phyloP scores from a whole-genome alignment of 1,284 basidiomycete species.

The Naganishia sp. region DNA sequence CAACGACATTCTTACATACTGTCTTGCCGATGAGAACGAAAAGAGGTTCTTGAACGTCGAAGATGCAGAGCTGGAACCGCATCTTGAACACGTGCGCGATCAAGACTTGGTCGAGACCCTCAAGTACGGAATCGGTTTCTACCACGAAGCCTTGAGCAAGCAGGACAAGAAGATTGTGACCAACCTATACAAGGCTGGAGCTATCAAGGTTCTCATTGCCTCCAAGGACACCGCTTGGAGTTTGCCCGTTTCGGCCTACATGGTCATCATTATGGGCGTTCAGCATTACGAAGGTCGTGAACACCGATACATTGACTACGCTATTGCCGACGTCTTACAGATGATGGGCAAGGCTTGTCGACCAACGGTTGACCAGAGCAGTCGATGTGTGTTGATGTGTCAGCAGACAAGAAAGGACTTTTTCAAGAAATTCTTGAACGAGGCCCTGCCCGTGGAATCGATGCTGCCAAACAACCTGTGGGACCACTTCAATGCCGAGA shows the following conservation, averaged over 20 bases:
- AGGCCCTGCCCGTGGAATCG: conserved; percentile 96
- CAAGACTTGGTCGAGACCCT: conserved; percentile 75
- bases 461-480: conserved; percentile 84
- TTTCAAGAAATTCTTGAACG: conserved; percentile 97
- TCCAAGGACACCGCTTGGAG: conserved; percentile 97
- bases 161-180: conserved; percentile 93
- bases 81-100: conserved; percentile 83
- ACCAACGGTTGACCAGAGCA: conserved; percentile 78
- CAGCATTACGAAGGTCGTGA: conserved; percentile 95
- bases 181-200: conserved; percentile 88
- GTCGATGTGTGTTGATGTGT: conserved; percentile 92
- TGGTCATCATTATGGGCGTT: conserved; percentile 98
- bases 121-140: conserved; percentile 89
- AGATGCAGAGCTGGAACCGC: conserved; percentile 76
- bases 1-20: conserved; percentile 87
- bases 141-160: conserved; percentile 88
- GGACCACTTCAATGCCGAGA: conserved; percentile 98
- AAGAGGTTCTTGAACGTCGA: conserved; percentile 91
- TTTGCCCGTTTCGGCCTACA: conserved; percentile 86
- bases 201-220: conserved; percentile 90
- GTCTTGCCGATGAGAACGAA: conserved; percentile 79
- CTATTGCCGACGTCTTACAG: conserved; percentile 94
- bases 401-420: conserved; percentile 96
- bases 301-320: conserved; percentile 95
- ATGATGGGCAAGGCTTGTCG: conserved; percentile 98